Evolutionary conservation across 306 rosid species (phyloP).

Genomic region (Albizia julibrissin): DNA sequence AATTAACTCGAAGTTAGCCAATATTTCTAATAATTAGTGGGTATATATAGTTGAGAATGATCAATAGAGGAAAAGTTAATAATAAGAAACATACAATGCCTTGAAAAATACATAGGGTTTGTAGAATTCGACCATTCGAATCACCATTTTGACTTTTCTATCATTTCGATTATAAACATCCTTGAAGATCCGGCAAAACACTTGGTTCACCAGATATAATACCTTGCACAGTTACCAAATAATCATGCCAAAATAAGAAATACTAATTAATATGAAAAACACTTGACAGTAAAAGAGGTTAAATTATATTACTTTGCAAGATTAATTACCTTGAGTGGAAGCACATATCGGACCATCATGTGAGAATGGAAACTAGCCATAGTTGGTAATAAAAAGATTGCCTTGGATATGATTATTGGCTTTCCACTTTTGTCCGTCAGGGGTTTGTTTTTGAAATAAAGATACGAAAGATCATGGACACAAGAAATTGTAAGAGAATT

Average conservation of each 20-base stretch:
- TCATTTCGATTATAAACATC: not conserved
- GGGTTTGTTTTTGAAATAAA: conserved; percentile 33
- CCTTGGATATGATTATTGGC: not conserved
- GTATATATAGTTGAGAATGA: not conserved
- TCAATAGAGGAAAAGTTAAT: not conserved
- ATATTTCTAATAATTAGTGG: not conserved
- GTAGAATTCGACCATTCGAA: conserved; percentile 33
- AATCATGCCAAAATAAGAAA: not conserved
- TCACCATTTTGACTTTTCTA: not conserved
- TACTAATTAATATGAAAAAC: not conserved
- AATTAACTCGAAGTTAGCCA: not conserved
- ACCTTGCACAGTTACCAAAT: not conserved
- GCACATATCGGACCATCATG: conserved; percentile 20
- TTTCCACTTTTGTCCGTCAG: conserved; percentile 24
- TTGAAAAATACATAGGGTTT: conserved; percentile 37
- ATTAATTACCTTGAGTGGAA: conserved; percentile 46
- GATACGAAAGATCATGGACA: not conserved
- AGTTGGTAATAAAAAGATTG: not conserved
- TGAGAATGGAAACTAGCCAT: conserved; percentile 29
- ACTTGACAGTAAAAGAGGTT: not conserved
- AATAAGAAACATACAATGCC: conserved; percentile 39
- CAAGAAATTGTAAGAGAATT: conserved; percentile 33
- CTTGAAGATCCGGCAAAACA: not conserved
- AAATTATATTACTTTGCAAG: not conserved
- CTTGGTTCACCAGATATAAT: conserved; percentile 31